These are phyloP conservation scores for Phytophthora colocasiae DNA, from an alignment of 352 stramenopile genomes.

Conservation along the genomic window DNA sequence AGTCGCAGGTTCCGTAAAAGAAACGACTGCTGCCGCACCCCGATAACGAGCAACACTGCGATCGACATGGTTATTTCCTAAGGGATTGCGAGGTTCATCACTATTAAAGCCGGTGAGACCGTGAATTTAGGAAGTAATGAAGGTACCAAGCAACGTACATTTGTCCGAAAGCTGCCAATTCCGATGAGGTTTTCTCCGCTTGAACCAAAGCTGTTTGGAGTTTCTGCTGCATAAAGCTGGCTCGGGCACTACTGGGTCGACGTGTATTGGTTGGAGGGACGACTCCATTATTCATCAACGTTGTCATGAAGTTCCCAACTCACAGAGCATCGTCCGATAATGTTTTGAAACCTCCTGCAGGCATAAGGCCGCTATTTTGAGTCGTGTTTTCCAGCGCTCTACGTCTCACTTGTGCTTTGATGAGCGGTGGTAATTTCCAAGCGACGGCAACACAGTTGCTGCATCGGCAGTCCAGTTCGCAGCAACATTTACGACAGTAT, in stretches of 20 bases:
- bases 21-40: conserved; percentile 59
- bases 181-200: conserved; percentile 47
- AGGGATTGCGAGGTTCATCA: conserved; percentile 13
- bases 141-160: conserved; percentile 9
- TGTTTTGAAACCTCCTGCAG: conserved; percentile 35
- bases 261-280: conserved; percentile 4
- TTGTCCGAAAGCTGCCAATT: conserved; percentile 42
- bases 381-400: conserved; percentile 2
- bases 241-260: conserved; percentile 20
- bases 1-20: conserved; percentile 58
- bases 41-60: conserved; percentile 55
- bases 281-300: conserved; percentile 33
- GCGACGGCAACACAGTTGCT: conserved; percentile 45
- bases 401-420: conserved; percentile 1
- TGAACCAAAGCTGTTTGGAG: conserved; percentile 64
- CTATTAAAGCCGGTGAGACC: conserved; percentile 1
- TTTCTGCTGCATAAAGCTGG: conserved; percentile 73
- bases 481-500: conserved; percentile 37
- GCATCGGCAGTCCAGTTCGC: conserved; percentile 44
- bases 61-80: conserved; percentile 14
- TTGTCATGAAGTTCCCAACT: conserved; percentile 40
- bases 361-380: conserved; percentile 36
- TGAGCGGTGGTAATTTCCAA: conserved; percentile 37
- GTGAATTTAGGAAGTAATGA: too few species aligned
- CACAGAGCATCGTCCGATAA: conserved; percentile 29